Conservation (phyloP, 208 protist species). For the Leishmania tropica region DNA sequence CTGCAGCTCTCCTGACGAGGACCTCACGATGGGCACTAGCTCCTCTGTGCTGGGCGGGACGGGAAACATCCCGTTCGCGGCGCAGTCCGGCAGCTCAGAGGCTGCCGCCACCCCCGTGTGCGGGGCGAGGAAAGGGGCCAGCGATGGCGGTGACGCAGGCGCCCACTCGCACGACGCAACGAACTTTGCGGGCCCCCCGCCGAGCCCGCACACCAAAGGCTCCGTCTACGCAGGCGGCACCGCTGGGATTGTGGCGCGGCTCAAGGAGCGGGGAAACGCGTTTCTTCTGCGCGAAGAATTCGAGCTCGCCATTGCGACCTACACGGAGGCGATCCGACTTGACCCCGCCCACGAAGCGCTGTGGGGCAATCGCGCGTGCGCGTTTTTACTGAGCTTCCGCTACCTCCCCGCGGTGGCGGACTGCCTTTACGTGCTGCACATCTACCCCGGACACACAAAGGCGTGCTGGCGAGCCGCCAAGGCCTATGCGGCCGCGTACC, state of each 20-base stretch:
- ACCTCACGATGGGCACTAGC: constrained; percentile 1
- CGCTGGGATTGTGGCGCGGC: constrained; percentile 9
- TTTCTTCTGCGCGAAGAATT: constrained; percentile 57
- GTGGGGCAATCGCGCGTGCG: constrained; percentile 76
- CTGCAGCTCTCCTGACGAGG: constrained; percentile 8
- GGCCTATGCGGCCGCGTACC: constrained; percentile 39
- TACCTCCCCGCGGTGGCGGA: constrained; percentile 72
- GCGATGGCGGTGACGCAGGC: neutral
- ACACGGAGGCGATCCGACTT: constrained; percentile 69
- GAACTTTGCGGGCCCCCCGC: neutral
- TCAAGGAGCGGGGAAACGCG: constrained; percentile 71
- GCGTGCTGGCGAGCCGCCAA: constrained; percentile 80
- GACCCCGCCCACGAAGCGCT: constrained; percentile 53
- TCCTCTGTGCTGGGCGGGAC: neutral
- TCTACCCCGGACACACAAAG: constrained; percentile 53
- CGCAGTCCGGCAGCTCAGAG: neutral
- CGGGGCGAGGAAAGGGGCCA: neutral
- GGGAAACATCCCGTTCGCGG: neutral
- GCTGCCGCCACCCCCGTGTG: neutral
- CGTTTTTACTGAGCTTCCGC: constrained; percentile 61
- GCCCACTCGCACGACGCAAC: neutral
- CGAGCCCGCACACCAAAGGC: neutral
- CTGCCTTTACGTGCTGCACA: constrained; percentile 54
- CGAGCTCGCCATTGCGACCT: constrained; percentile 49
- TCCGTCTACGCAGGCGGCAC: neutral